Conservation (phyloP, 108 stramenopile genomes). For the Fragilariopsis cylindrus region DNA sequence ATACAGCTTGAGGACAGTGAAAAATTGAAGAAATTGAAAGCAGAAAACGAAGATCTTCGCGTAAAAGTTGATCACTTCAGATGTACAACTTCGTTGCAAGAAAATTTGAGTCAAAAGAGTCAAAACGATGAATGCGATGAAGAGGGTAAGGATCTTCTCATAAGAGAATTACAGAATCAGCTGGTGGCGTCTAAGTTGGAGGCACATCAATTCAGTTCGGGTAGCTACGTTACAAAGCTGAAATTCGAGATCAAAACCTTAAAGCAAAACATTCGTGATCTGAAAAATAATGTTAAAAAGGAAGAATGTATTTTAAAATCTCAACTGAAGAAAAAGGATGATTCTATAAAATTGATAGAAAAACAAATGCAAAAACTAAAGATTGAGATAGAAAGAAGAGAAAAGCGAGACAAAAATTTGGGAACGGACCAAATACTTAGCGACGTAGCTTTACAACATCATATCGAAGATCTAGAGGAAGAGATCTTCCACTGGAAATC, state of each 20-base stretch:
- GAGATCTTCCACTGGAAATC: conserved; percentile 38
- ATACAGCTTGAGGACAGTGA: background rate
- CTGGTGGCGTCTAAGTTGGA: conserved; percentile 18
- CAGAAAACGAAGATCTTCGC: conserved; percentile 24
- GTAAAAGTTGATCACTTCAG: conserved; percentile 11
- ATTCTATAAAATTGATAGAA: conserved; percentile 9
- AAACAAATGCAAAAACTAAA: conserved; percentile 21
- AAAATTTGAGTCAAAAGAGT: background rate
- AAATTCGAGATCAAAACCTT: conserved; percentile 31
- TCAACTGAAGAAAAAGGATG: conserved; percentile 22
- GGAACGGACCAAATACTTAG: background rate
- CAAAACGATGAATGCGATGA: background rate
- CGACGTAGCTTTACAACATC: conserved; percentile 15
- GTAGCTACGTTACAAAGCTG: conserved; percentile 9
- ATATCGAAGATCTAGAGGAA: conserved; percentile 34
- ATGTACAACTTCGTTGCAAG: background rate
- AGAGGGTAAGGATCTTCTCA: conserved; percentile 13
- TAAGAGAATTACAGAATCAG: conserved; percentile 22
- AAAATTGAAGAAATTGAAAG: conserved; percentile 9
- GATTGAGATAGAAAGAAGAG: conserved; percentile 19
- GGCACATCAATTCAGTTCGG: conserved; percentile 15
- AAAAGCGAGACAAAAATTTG: conserved; percentile 7
- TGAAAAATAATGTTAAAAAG: conserved; percentile 21
- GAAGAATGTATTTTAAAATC: conserved; percentile 3
- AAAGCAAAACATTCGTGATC: background rate